A percentile compares a stretch with the other conserved stretches of the same genome.
Evolutionary conservation across 2,329 filamentous ascomycete species (phyloP).

Genomic region (Penicillium glabrum): DNA sequence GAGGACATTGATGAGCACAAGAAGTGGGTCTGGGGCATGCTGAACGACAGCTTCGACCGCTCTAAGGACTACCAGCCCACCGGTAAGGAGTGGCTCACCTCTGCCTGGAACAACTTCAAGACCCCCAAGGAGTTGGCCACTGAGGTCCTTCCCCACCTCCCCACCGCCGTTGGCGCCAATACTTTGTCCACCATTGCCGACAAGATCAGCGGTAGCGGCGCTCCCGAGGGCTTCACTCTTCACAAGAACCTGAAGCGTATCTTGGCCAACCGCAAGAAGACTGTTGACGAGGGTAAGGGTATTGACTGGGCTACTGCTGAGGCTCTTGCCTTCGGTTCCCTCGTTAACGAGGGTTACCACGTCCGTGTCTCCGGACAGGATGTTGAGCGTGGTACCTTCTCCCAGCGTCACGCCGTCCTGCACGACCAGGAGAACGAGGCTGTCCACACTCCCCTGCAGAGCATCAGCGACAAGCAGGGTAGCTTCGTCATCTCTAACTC

Average conservation of each 20-base stretch:
- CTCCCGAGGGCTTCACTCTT: constrained; percentile 81
- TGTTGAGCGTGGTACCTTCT: constrained; percentile 99
- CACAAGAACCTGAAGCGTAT: constrained; percentile 99
- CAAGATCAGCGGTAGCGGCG: constrained; percentile 71
- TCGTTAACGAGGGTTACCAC: constrained; percentile 92
- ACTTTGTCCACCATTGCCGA: constrained; percentile 79
- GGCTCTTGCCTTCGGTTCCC: constrained; percentile 87
- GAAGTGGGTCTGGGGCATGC: constrained; percentile 99
- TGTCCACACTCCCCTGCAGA: constrained; percentile 88
- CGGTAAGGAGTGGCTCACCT: constrained; percentile 97
- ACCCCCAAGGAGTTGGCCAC: constrained; percentile 95
- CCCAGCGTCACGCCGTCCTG: constrained; percentile 93
- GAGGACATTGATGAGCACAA: constrained; percentile 98
- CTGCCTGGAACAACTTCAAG: constrained; percentile 99
- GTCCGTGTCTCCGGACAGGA: constrained; percentile 98
- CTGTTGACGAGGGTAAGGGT: constrained; percentile 84
- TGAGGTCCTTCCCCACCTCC: constrained; percentile 87
- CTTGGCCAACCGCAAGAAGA: constrained; percentile 83
- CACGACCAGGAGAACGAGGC: constrained; percentile 95
- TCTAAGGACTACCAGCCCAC: constrained; percentile 97
- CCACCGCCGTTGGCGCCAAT: constrained; percentile 74
- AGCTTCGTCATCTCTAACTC: constrained; percentile 98
- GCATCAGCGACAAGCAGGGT: constrained; percentile 87
- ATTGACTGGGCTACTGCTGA: constrained; percentile 98
- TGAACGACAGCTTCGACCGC: constrained; percentile 94